These are phyloP conservation scores for Fusarium sp. DNA, from an alignment of 2,329 filamentous ascomycete genomes.

Conservation along the genomic window DNA sequence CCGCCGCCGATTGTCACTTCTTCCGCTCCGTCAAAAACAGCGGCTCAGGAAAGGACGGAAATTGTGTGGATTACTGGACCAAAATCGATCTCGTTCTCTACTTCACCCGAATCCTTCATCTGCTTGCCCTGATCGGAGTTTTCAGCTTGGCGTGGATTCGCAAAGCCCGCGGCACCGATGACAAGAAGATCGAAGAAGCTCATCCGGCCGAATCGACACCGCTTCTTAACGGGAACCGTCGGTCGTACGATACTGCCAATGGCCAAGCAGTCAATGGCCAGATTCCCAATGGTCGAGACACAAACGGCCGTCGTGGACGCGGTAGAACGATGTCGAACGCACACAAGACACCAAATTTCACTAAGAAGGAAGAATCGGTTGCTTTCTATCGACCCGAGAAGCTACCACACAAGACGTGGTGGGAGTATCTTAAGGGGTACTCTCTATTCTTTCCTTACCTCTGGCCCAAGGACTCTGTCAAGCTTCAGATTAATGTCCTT, in stretches of 20 bases:
- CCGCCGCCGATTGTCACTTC: slow-evolving; percentile 77
- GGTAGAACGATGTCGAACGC: slow-evolving; percentile 57
- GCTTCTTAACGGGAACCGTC: slow-evolving; percentile 64
- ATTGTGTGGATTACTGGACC: slow-evolving; percentile 57
- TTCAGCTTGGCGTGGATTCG: slow-evolving; percentile 58
- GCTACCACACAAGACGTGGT: slow-evolving; percentile 90
- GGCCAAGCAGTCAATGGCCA: slow-evolving; percentile 47
- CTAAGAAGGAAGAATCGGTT: slow-evolving; percentile 71
- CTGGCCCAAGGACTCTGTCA: slow-evolving; percentile 85
- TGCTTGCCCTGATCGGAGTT: slow-evolving; percentile 70
- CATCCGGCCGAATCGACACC: slow-evolving; percentile 71
- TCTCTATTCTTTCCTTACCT: slow-evolving; percentile 95
- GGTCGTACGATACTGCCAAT: slow-evolving; percentile 55
- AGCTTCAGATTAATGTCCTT: slow-evolving; percentile 82
- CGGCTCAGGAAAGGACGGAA: slow-evolving; percentile 47
- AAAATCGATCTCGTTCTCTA: slow-evolving; percentile 74
- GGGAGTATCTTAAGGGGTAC: slow-evolving; percentile 94
- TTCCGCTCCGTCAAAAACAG: slow-evolving; percentile 57
- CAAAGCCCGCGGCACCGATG: slow-evolving; percentile 56
- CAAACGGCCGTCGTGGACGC: slow-evolving; percentile 52
- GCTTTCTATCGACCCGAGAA: slow-evolving; percentile 92
- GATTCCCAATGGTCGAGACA: slow-evolving; percentile 31
- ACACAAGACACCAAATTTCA: slow-evolving; percentile 50
- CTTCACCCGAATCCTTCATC: slow-evolving; percentile 75
- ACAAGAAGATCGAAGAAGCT: slow-evolving; percentile 57